Evolutionary conservation across 1,284 basidiomycete species (phyloP).

Genomic region (Boletellus dicymbophilus): DNA sequence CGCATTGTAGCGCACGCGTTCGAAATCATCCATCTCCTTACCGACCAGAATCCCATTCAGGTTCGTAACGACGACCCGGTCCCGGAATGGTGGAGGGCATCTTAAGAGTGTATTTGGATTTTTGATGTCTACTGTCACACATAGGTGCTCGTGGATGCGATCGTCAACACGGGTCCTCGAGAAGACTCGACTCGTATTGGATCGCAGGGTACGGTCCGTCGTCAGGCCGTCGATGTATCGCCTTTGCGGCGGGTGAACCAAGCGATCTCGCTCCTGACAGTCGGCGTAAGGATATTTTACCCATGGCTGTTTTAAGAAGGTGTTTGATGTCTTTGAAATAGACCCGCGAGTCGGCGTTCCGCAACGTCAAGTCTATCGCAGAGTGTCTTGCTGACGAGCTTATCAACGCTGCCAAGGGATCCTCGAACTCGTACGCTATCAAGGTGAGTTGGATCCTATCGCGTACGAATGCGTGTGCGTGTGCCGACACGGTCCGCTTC

Average conservation of each 20-base stretch:
- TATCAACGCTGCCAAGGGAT: constrained; percentile 99
- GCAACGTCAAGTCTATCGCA: constrained; percentile 99
- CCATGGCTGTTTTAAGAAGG: not conserved
- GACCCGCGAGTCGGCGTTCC: constrained; percentile 99
- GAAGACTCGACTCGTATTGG: constrained; percentile 99
- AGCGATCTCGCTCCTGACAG: constrained; percentile 93
- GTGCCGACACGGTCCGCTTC: not conserved
- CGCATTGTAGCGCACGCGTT: constrained; percentile 99
- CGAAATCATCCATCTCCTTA: constrained; percentile 99
- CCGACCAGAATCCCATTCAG: constrained; percentile 99
- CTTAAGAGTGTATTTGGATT: not conserved
- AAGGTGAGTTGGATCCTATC: constrained; percentile 57
- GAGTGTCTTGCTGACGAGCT: constrained; percentile 99
- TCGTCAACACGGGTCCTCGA: constrained; percentile 99
- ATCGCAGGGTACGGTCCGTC: constrained; percentile 99
- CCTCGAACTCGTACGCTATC: constrained; percentile 99
- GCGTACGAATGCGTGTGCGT: not conserved
- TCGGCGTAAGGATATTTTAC: constrained; percentile 69
- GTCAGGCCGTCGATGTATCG: constrained; percentile 99
- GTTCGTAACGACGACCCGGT: constrained; percentile 55
- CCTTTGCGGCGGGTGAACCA: constrained; percentile 99
- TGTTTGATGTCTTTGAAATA: constrained; percentile 30
- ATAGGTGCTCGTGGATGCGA: constrained; percentile 92
- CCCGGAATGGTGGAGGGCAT: not conserved
- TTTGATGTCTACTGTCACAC: not conserved